Conservation (phyloP, 2,329 filamentous ascomycete genomes). For the Trichoderma oligosporum region DNA sequence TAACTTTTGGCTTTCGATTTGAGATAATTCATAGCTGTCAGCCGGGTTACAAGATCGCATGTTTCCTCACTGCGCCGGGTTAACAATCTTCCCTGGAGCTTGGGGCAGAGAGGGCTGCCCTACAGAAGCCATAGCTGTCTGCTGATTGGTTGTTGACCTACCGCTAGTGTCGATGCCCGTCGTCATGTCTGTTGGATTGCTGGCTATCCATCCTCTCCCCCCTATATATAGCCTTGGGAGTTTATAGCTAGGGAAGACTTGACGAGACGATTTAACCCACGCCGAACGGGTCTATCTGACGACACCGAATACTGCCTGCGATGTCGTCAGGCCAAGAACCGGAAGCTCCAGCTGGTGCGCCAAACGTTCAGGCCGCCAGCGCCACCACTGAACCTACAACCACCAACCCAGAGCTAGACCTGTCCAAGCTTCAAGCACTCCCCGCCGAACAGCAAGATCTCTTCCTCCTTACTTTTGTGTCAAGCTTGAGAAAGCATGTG, state of each 20-base stretch:
- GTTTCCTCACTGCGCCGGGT: conserved; percentile 28
- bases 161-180: conserved; percentile 18
- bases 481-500: conserved; percentile 77
- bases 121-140: conserved; percentile 7
- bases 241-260: not conserved
- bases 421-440: conserved; percentile 82
- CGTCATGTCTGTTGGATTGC: conserved; percentile 16
- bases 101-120: conserved; percentile 9
- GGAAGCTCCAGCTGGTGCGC: conserved; percentile 32
- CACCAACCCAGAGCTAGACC: conserved; percentile 74
- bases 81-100: conserved; percentile 30
- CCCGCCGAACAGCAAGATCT: conserved; percentile 94
- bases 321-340: conserved; percentile 39
- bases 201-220: conserved; percentile 6
- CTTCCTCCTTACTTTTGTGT: conserved; percentile 84
- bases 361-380: conserved; percentile 31
- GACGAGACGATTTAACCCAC: conserved; percentile 12
- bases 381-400: conserved; percentile 39
- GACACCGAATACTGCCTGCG: conserved; percentile 13
- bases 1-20: not conserved
- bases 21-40: too few species aligned
- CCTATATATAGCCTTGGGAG: not conserved
- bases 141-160: conserved; percentile 22
- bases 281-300: conserved; percentile 22
- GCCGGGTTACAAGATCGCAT: conserved; percentile 7